Percentiles rank a stretch among this genome's conserved stretches.
Evolutionary conservation across 805 yeast species (phyloP).

Genomic region (Nakazawaea populi): DNA sequence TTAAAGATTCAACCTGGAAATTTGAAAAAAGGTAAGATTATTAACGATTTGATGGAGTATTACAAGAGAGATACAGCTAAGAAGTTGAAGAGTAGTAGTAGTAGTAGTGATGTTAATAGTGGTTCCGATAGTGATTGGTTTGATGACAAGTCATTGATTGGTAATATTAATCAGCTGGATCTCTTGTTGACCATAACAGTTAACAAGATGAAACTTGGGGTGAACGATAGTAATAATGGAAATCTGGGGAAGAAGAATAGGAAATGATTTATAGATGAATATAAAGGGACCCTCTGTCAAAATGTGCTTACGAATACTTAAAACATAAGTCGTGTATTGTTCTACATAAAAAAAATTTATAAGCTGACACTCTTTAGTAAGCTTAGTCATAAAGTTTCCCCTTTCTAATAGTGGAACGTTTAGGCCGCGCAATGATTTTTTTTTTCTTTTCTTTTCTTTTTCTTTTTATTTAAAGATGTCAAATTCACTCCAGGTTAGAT

Average conservation of each 20-base stretch:
- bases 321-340: too few species aligned
- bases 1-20: conserved; percentile 76
- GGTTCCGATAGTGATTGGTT: conserved; percentile 52
- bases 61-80: conserved; percentile 20
- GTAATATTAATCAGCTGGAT: conserved; percentile 56
- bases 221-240: conserved; percentile 22
- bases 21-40: conserved; percentile 83
- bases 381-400: background rate
- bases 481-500: background rate
- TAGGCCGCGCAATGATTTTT: too few species aligned
- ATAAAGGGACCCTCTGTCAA: background rate
- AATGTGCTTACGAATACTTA: background rate
- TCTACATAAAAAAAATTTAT: conserved; percentile 15
- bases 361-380: background rate
- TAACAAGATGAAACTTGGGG: conserved; percentile 56
- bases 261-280: conserved; percentile 5
- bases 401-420: too few species aligned
- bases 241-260: conserved; percentile 18
- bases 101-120: too few species aligned
- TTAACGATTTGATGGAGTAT: conserved; percentile 58
- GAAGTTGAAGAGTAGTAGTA: conserved; percentile 11
- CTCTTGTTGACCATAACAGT: conserved; percentile 63
- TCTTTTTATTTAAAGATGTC: too few species aligned
- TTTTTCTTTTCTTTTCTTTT: too few species aligned
- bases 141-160: conserved; percentile 52